Base-by-base conservation (phyloP, 2,329 filamentous ascomycete genomes). In the Cordyceps militaris region DNA sequence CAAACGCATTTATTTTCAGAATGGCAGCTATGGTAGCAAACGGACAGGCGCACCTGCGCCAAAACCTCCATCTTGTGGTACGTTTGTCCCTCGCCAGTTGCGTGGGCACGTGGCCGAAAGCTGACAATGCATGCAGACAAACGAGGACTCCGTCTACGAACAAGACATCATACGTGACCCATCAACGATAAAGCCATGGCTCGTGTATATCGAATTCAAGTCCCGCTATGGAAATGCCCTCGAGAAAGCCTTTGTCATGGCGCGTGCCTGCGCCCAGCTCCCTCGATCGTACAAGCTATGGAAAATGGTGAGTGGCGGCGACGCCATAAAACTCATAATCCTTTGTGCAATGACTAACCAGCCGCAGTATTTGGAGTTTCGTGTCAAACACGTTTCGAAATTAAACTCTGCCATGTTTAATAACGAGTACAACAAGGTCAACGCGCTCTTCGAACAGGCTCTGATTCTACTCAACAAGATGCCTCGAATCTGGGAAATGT, bases 401-500 rank as follows among this genome's bases (percentile, higher is more conserved):
- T 84, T 93, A 64, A 97, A 96, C 70, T 85, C 93, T 13, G 88
- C 89, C 57, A 81, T 86, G 58, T 91, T 89, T 70, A 84, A 84
- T 54, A 76, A 82, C 59, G 92, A 99, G 68, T 97, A 88, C 73
- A 82, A 86, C 68, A 99, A 97, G 73, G 91, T 97, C 70, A 99
- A 99, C 71, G 82, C 89, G 56, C 83, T 97, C 42, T 99, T 96
- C 70, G 94, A 99, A 75, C 84, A 90, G 65, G 92, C 94, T 3
- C 77, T 99, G 53, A 89, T 97, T 59, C 80, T 99, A 42, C 82
- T 99, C 61, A 97, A 99, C 76, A 99, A 99, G 76, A 99, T 99
- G 94, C 94, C 95, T 24, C 84, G 85, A 64, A 94, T 99, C 69
- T 99, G 94, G 95, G 92, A 97, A 71, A 90, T 97, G 85, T 99